Evolutionary conservation across 768 basidiomycete species (phyloP).

Genomic region (Exsudoporus frostii): DNA sequence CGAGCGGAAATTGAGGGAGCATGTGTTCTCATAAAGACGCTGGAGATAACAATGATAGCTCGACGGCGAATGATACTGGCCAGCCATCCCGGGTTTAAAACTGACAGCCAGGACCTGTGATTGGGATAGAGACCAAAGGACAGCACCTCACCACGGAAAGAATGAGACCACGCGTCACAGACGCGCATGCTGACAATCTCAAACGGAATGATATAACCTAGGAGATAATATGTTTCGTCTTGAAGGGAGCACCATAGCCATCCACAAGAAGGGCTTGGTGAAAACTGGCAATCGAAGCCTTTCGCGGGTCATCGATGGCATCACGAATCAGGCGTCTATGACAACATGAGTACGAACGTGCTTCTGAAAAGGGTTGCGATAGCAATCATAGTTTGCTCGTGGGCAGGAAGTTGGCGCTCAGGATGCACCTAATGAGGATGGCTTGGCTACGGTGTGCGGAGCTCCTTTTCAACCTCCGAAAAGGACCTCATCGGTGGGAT

Average conservation of each 20-base stretch:
- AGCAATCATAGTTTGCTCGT: not conserved
- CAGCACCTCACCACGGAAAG: not conserved
- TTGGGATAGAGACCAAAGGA: not conserved
- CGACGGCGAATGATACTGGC: not conserved
- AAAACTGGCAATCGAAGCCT: too few relatives aligned
- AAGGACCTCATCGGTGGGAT: too few relatives aligned
- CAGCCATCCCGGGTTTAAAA: not conserved
- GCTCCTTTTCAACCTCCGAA: too few relatives aligned
- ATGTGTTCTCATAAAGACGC: conserved; percentile 9
- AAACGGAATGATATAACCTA: not conserved
- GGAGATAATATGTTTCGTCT: too few relatives aligned
- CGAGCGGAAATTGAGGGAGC: conserved; percentile 1
- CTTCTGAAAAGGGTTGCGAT: not conserved
- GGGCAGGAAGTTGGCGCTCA: not conserved
- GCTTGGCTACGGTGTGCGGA: too few relatives aligned
- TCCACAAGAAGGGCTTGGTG: not conserved
- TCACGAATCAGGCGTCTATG: not conserved
- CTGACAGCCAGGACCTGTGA: not conserved
- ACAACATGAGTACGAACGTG: not conserved
- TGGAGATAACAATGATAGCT: conserved; percentile 11
- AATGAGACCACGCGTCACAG: not conserved
- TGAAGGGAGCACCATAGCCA: not conserved
- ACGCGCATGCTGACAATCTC: not conserved
- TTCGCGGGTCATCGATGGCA: too few relatives aligned
- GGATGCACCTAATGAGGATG: too few relatives aligned